phyloP scores from a whole-genome alignment of 1,284 basidiomycete genomes.

The Sparassis latifolia region DNA sequence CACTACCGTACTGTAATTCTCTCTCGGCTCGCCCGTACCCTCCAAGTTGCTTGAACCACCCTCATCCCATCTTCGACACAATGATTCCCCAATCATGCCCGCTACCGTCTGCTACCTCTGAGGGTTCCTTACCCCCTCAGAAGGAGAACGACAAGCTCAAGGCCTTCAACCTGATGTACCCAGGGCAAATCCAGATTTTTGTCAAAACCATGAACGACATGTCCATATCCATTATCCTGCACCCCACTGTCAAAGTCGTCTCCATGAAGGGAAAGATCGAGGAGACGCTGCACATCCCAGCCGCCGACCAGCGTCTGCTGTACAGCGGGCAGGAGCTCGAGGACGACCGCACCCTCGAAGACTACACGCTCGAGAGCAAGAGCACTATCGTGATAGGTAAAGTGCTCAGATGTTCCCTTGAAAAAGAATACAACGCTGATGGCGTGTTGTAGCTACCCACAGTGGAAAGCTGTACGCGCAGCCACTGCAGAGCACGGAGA shows the following conservation, averaged over 20 bases:
- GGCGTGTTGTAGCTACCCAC: not conserved
- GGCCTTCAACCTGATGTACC: not conserved
- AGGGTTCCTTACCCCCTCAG: not conserved
- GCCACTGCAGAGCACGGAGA: not conserved
- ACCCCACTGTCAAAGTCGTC: not conserved
- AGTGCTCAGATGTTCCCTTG: not conserved
- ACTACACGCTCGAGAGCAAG: not conserved
- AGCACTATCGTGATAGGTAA: not conserved
- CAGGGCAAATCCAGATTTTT: not conserved
- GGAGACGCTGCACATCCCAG: not conserved
- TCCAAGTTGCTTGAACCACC: no score
- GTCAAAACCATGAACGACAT: not conserved
- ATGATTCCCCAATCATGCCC: no score
- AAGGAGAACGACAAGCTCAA: slow-evolving; percentile 10
- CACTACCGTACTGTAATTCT: no score
- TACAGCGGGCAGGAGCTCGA: not conserved
- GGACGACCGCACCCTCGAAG: not conserved
- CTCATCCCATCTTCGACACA: no score
- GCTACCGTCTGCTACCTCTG: no score
- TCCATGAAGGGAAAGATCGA: not conserved
- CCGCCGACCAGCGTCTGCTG: not conserved
- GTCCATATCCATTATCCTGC: not conserved
- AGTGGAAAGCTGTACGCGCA: not conserved
- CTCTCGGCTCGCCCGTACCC: no score
- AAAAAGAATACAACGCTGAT: not conserved